Evolutionary conservation across 192 early-diverging fungal species (phyloP), one percentile per base, ranked within the genome.

Genomic region (Geranomyces variabilis): DNA sequence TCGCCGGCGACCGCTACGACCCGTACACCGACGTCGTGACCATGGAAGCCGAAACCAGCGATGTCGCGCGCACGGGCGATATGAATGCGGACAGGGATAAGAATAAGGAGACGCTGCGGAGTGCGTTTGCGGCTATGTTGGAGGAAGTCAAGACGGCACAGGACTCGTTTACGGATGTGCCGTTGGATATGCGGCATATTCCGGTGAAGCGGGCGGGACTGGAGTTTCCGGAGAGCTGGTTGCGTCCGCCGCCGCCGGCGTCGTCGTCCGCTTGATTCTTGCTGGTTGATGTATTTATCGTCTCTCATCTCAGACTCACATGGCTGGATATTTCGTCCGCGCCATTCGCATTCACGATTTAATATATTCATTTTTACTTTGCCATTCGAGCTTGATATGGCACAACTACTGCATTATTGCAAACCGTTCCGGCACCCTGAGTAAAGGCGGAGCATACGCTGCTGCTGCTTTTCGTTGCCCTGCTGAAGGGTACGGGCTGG

Each of bases 201-300:
- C 75, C 49, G 47, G 73, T 78, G 10, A 82, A 79, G 67, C 74
- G 80, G 60, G 79, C 77, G 62, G 43, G 55, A 8, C 70, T 90
- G 22, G 79, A 81, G 28, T 90, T 90, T 67, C 88, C 88, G 1
- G 78, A 84, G 66, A 84, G 87, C 58, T 90, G 88, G 88, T 77
- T 80, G 22, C 4, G 51, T 7, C 51, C 4, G 51, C 36, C 36
- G n/a, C n/a, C n/a, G n/a, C n/a, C n/a, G n/a, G n/a, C n/a, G n/a
- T n/a, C n/a, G n/a, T n/a, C n/a, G n/a, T n/a, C n/a, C n/a, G n/a
- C n/a, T n/a, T n/a, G n/a, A n/a, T n/a, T n/a, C n/a, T n/a, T n/a
- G n/a, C n/a, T n/a, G n/a, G n/a, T n/a, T n/a, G n/a, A n/a, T n/a
- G n/a, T n/a, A n/a, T n/a, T n/a, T n/a, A n/a, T n/a, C n/a, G n/a